A percentile compares a stretch with the other conserved stretches of the same genome.
Evolutionary conservation across 352 stramenopile genomes (phyloP).

Genomic region (Albugo candida): DNA sequence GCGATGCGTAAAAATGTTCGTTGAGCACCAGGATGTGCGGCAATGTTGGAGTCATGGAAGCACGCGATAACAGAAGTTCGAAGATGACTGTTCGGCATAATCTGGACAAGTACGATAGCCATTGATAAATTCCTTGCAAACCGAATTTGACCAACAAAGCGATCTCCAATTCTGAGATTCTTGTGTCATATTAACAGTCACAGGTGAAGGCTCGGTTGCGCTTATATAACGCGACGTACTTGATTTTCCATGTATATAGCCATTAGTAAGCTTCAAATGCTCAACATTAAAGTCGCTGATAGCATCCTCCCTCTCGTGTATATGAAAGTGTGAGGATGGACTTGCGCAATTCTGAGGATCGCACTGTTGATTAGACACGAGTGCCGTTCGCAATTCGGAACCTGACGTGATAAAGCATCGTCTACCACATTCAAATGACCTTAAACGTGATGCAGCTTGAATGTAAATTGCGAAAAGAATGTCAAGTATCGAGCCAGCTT

Average conservation of each 20-base stretch:
- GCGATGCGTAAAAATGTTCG: slow-evolving; percentile 1
- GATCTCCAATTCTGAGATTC: background rate
- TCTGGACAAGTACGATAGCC: background rate
- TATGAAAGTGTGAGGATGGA: no score
- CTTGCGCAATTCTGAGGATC: background rate
- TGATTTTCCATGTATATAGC: no score
- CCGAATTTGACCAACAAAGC: background rate
- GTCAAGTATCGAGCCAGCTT: slow-evolving; percentile 6
- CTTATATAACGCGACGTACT: no score
- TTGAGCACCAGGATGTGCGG: slow-evolving; percentile 2
- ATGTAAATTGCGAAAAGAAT: slow-evolving; percentile 7
- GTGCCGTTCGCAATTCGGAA: background rate
- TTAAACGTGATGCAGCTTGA: background rate
- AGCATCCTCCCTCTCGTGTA: no score
- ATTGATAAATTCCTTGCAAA: background rate
- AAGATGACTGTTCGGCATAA: background rate
- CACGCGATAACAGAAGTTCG: background rate
- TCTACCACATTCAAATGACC: slow-evolving; percentile 1
- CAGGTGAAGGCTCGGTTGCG: background rate
- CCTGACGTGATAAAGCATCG: slow-evolving; percentile 1
- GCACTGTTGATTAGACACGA: background rate
- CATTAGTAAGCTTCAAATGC: no score
- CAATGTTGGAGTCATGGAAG: slow-evolving; percentile 1
- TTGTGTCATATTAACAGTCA: background rate
- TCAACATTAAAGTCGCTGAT: no score